Conservation (phyloP, 768 basidiomycete species). For the Gloeostereum incarnatum region DNA sequence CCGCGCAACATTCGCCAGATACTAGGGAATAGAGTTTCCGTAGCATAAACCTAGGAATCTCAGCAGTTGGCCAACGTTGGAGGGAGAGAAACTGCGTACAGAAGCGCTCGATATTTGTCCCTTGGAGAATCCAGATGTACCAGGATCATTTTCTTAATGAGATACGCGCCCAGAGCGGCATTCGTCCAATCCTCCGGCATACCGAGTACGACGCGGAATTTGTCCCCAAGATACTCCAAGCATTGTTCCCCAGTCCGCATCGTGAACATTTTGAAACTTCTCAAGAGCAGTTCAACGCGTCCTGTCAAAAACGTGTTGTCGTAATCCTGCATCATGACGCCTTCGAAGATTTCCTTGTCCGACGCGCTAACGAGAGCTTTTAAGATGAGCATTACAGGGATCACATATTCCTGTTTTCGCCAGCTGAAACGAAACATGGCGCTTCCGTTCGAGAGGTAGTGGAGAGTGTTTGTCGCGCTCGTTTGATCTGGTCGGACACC, state of each 20-base stretch:
- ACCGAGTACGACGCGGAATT: slow-evolving; percentile 87
- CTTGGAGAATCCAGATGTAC: slow-evolving; percentile 82
- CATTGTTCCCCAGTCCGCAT: slow-evolving; percentile 86
- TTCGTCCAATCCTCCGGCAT: slow-evolving; percentile 94
- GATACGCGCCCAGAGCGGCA: slow-evolving; percentile 67
- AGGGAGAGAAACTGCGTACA: slow-evolving; percentile 45
- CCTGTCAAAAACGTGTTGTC: slow-evolving; percentile 97
- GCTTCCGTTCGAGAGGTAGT: slow-evolving; percentile 93
- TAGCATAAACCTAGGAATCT: slow-evolving; percentile 79
- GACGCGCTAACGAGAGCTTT: slow-evolving; percentile 88
- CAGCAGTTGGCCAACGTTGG: slow-evolving; percentile 2
- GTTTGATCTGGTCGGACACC: slow-evolving; percentile 92
- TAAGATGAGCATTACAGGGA: slow-evolving; percentile 93
- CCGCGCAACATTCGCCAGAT: slow-evolving; percentile 80
- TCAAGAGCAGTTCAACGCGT: slow-evolving; percentile 86
- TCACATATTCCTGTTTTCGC: slow-evolving; percentile 97
- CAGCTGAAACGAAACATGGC: slow-evolving; percentile 96
- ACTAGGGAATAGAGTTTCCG: slow-evolving; percentile 91
- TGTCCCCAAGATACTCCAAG: slow-evolving; percentile 91
- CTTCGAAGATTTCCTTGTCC: slow-evolving; percentile 95
- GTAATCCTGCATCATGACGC: slow-evolving; percentile 94
- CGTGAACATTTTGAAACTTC: slow-evolving; percentile 91
- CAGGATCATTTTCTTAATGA: slow-evolving; percentile 78
- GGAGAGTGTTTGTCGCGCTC: slow-evolving; percentile 90
- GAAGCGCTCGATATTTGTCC: slow-evolving; percentile 91